Evolutionary conservation across 805 yeast species (phyloP).

Genomic region (Candida pseudofarinosa): DNA sequence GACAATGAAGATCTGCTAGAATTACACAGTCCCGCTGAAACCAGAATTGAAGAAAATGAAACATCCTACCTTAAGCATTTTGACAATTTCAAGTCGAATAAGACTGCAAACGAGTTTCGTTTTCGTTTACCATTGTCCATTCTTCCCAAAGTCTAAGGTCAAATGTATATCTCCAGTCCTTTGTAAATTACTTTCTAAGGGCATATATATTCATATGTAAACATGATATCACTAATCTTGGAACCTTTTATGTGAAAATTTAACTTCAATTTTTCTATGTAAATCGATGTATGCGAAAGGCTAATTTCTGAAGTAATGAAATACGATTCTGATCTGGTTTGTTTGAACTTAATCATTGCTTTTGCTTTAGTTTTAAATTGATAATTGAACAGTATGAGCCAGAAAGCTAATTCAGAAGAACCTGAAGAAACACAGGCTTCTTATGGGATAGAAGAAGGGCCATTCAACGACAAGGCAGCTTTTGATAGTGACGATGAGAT

Average conservation of each 20-base stretch:
- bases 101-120: background rate
- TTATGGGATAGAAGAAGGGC: background rate
- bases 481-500: conserved; percentile 21
- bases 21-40: background rate
- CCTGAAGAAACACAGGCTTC: background rate
- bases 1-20: background rate
- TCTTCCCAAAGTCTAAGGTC: background rate
- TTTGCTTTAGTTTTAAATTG: background rate
- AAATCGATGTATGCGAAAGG: background rate
- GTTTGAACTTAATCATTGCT: too few relatives aligned
- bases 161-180: too few relatives aligned
- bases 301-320: too few relatives aligned
- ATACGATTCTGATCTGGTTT: too few relatives aligned
- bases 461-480: background rate
- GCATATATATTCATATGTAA: too few relatives aligned
- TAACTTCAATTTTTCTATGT: too few relatives aligned
- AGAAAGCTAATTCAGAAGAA: background rate
- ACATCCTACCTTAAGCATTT: background rate
- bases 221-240: too few relatives aligned
- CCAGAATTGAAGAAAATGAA: background rate
- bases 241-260: too few relatives aligned
- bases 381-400: background rate
- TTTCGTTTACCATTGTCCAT: background rate
- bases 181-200: too few relatives aligned
- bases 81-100: background rate